Evolutionary conservation across 2,329 filamentous ascomycete genomes (phyloP), one percentile per base, ranked within the genome.

Genomic region (Tolypocladium paradoxum): DNA sequence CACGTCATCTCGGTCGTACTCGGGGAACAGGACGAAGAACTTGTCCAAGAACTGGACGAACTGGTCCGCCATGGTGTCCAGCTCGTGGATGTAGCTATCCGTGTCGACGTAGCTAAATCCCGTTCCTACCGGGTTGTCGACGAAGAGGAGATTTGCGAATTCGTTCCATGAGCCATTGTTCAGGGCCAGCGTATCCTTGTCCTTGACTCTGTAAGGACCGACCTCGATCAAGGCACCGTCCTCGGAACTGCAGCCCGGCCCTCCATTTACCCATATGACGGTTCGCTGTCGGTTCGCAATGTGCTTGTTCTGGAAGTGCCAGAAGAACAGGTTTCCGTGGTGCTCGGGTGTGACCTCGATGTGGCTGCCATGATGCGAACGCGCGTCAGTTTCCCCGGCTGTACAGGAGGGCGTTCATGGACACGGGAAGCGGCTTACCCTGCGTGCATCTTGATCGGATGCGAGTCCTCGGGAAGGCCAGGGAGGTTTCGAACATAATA

Each of bases 131-230:
- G 93, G 93, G 66, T 97, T 95, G 66, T 99, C 93, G 55, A 99
- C 89, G 65, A 99, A 99, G 55, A 99, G 81, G 50, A 99, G 71
- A 64, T 99, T 99, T 58, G 93, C 90, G 65, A 97, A 99, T 73
- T 99, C 92, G 69, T 96, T 87, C 95, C 95, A 99, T 1, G 90
- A 91, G n/a, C 93, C 93, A 53, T 95, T 86, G 68, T 96, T 96
- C 67, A 89, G 84, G 54, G 76, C 76, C 54, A 99, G 73, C 4
- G 63, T 85, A 77, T 70, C 78, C 70, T 87, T 81, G 59, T 92
- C 81, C 64, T 87, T 85, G 54, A 99, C 73, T 58, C 93, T 79
- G 69, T 96, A 99, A 2, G 93, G 93, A 0, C 93, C 93, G 58
- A 99, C 82, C 70, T 99, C 93, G 80, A 97, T 97, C 76, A 97